phyloP scores from a whole-genome alignment of 352 stramenopile species.

The Phytophthora fragariaefolia region DNA sequence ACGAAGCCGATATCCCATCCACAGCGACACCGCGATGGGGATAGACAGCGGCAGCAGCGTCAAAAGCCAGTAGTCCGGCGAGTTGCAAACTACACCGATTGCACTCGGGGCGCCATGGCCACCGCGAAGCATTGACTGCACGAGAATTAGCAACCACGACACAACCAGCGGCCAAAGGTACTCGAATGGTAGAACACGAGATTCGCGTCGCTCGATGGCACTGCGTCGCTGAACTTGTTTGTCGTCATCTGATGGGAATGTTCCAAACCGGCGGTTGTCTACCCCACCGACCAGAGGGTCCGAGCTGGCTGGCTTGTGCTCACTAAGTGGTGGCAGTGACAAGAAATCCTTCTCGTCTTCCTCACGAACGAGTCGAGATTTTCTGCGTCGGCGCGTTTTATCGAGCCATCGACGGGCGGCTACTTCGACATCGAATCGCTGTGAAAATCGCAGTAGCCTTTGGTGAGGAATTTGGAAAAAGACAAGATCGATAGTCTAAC shows the following conservation, averaged over 20 bases:
- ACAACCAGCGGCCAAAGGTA: slow-evolving; percentile 55
- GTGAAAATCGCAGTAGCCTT: slow-evolving; percentile 10
- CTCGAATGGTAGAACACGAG: slow-evolving; percentile 50
- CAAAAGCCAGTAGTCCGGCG: slow-evolving; percentile 90
- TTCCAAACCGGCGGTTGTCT: slow-evolving; percentile 39
- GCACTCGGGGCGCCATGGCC: slow-evolving; percentile 66
- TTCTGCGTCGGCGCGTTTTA: slow-evolving; percentile 54
- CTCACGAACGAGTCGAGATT: slow-evolving; percentile 40
- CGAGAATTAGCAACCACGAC: slow-evolving; percentile 67
- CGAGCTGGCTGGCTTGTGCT: slow-evolving; percentile 22
- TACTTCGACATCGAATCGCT: slow-evolving; percentile 66
- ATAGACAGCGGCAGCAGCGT: slow-evolving; percentile 83
- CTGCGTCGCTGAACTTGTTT: slow-evolving; percentile 28
- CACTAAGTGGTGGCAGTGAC: slow-evolving; percentile 50
- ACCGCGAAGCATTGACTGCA: slow-evolving; percentile 65
- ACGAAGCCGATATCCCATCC: slow-evolving; percentile 53
- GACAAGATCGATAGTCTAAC: neutral
- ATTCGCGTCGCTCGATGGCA: slow-evolving; percentile 46
- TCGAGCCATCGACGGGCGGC: slow-evolving; percentile 66
- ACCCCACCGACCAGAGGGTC: slow-evolving; percentile 19
- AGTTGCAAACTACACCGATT: slow-evolving; percentile 93
- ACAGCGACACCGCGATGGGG: slow-evolving; percentile 56
- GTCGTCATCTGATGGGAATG: slow-evolving; percentile 51
- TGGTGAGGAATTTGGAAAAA: neutral
- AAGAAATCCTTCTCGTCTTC: slow-evolving; percentile 72